phyloP scores from a whole-genome alignment of 2,329 filamentous ascomycete genomes.

The Verticillium nubilum region DNA sequence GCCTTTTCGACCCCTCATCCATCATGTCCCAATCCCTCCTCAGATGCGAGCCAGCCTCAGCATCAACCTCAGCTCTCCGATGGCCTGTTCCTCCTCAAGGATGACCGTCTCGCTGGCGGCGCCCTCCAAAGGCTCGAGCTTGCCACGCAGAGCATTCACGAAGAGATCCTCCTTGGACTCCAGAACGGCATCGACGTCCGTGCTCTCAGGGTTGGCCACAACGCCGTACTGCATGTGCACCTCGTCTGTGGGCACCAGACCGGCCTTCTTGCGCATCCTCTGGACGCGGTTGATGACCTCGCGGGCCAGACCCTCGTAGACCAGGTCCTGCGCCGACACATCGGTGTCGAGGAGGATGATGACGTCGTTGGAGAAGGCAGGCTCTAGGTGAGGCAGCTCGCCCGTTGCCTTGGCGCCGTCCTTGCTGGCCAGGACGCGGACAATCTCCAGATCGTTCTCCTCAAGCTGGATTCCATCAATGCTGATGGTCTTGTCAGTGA shows the following conservation, averaged over 20 bases:
- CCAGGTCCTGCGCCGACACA: conserved; percentile 71
- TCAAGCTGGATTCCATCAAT: conserved; percentile 84
- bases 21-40: not conserved
- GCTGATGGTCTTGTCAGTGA: conserved; percentile 65
- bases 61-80: conserved; percentile 76
- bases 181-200: conserved; percentile 68
- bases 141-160: conserved; percentile 71
- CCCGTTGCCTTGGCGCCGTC: not conserved
- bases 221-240: conserved; percentile 92
- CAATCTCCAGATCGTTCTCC: conserved; percentile 65
- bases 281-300: conserved; percentile 95
- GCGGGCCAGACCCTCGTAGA: conserved; percentile 80
- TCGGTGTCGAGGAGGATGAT: conserved; percentile 84
- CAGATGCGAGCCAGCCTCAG: conserved; percentile 61
- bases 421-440: conserved; percentile 10
- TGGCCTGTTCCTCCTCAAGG: conserved; percentile 76
- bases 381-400: not conserved
- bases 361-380: conserved; percentile 56
- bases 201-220: conserved; percentile 69
- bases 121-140: conserved; percentile 49
- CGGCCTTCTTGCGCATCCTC: conserved; percentile 87
- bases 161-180: conserved; percentile 62
- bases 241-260: conserved; percentile 85
- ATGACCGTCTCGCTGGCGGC: conserved; percentile 44
- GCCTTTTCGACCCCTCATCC: conserved; percentile 1